A percentile compares a stretch with the other conserved stretches of the same genome.
Evolutionary conservation across 257 asterid species (phyloP).

Genomic region (Solanum verrucosum): DNA sequence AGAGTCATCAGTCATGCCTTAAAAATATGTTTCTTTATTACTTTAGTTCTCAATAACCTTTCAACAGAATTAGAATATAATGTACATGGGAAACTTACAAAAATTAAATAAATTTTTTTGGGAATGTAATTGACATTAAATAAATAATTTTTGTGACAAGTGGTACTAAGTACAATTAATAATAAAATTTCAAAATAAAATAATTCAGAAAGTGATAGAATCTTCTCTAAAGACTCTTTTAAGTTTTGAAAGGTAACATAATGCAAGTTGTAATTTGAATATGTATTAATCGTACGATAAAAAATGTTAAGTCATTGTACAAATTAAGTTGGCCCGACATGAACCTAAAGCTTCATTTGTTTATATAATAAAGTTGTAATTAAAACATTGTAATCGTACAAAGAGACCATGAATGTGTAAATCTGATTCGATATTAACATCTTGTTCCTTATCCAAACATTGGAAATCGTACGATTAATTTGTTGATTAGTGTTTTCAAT

Average conservation of each 20-base stretch:
- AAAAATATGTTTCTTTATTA: background rate
- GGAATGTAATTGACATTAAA: background rate
- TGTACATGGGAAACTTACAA: background rate
- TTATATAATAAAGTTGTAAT: background rate
- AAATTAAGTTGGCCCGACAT: background rate
- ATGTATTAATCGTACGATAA: background rate
- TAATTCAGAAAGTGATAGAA: background rate
- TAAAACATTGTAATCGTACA: background rate
- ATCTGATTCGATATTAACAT: background rate
- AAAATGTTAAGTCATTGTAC: background rate
- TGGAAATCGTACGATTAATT: background rate
- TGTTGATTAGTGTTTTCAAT: background rate
- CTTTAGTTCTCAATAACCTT: background rate
- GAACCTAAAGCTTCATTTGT: background rate
- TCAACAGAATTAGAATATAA: background rate
- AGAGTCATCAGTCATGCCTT: background rate
- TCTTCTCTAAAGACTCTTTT: background rate
- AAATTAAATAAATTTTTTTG: background rate
- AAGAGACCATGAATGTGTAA: background rate
- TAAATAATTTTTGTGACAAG: background rate
- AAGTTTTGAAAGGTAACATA: background rate
- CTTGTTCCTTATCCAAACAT: background rate
- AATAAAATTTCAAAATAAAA: background rate
- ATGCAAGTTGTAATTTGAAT: background rate
- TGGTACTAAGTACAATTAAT: background rate